Percentiles rank a stretch among this genome's conserved stretches.
These are phyloP conservation scores for Melaleuca quinquenervia DNA, from an alignment of 345 rosid genomes.

Conservation along the genomic window DNA sequence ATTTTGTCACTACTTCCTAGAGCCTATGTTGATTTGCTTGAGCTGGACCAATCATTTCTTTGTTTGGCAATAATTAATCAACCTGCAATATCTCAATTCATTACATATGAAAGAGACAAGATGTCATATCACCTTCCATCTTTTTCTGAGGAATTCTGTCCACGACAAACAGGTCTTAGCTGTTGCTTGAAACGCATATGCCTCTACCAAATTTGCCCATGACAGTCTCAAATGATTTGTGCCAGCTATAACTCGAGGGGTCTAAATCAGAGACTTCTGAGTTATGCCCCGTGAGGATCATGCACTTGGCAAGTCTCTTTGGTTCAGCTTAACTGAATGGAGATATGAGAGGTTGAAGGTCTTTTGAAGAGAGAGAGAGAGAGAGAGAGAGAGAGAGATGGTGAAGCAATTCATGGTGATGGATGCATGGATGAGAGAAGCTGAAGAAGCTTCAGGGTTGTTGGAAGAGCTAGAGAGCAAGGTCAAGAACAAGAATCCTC, in stretches of 20 bases:
- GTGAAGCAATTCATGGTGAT: constrained; percentile 1
- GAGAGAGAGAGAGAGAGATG: neutral
- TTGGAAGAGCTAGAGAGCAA: constrained; percentile 30
- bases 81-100: neutral
- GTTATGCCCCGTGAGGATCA: neutral
- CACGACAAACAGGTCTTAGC: neutral
- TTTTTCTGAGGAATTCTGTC: neutral
- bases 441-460: constrained; percentile 27
- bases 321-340: neutral
- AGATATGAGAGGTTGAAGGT: neutral
- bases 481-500: constrained; percentile 8
- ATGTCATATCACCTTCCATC: neutral
- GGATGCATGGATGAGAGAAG: constrained; percentile 52
- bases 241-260: neutral
- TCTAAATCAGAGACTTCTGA: neutral
- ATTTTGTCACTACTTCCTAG: neutral
- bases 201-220: neutral
- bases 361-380: neutral
- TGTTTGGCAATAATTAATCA: neutral
- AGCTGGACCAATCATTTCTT: neutral
- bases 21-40: neutral
- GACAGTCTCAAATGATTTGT: neutral
- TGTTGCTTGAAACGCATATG: neutral
- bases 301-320: neutral
- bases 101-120: neutral